phyloP scores from a whole-genome alignment of 306 rosid species.

The Inga oerstediana region DNA sequence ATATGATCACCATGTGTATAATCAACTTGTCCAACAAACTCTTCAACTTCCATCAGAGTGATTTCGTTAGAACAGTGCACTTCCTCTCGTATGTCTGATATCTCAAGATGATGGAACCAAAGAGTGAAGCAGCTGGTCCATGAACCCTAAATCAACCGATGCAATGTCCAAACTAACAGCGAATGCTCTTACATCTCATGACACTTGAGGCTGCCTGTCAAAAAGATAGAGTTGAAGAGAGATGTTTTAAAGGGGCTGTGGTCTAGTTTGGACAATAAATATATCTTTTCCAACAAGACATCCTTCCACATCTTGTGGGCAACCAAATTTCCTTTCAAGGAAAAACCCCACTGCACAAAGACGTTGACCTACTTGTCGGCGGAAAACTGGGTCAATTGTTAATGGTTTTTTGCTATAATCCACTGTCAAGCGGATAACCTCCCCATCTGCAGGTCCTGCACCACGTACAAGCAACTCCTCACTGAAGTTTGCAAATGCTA shows the following conservation, averaged over 20 bases:
- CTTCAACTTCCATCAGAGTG: conserved; percentile 6
- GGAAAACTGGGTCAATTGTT: conserved; percentile 71
- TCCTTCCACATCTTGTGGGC: conserved; percentile 92
- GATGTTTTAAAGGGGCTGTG: conserved; percentile 66
- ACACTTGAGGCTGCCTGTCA: background rate
- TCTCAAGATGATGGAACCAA: background rate
- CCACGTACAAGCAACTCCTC: conserved; percentile 80
- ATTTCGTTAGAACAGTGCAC: background rate
- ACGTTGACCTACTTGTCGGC: conserved; percentile 81
- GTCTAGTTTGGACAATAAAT: conserved; percentile 86
- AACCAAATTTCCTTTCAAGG: conserved; percentile 83
- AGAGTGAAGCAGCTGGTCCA: background rate
- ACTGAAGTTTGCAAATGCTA: conserved; percentile 91
- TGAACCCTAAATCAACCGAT: background rate
- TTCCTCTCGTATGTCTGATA: background rate
- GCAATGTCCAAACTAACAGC: background rate
- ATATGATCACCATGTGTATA: background rate
- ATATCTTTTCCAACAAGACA: conserved; percentile 86
- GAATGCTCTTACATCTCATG: background rate
- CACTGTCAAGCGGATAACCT: conserved; percentile 76
- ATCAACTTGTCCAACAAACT: conserved; percentile 6
- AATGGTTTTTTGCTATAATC: conserved; percentile 90
- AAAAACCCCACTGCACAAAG: conserved; percentile 88
- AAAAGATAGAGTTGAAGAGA: background rate
- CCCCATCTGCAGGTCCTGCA: conserved; percentile 87